Evolutionary conservation across 257 asterid species (phyloP).

Genomic region (Anisodus acutangulus): DNA sequence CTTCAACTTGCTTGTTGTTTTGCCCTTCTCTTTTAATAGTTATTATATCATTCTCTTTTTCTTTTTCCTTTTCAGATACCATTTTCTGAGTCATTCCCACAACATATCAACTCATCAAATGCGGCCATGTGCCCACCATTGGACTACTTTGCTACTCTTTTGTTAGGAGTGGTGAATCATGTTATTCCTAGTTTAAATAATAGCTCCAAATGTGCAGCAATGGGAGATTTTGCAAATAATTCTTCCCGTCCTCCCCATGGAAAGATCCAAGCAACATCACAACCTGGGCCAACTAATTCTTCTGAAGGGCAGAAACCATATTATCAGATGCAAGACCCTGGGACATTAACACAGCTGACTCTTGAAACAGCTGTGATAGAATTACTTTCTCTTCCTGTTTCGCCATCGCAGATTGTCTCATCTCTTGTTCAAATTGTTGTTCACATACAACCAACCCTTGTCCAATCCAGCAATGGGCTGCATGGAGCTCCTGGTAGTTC

Average conservation of each 20-base stretch:
- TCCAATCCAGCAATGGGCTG: slow-evolving; percentile 83
- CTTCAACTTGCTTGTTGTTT: slow-evolving; percentile 28
- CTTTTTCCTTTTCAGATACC: slow-evolving; percentile 89
- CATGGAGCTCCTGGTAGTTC: slow-evolving; percentile 53
- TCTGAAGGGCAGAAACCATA: slow-evolving; percentile 84
- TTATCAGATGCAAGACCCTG: slow-evolving; percentile 97
- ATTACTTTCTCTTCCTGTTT: slow-evolving; percentile 85
- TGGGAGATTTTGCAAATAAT: slow-evolving; percentile 57
- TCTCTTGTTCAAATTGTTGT: slow-evolving; percentile 94
- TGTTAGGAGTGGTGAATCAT: slow-evolving; percentile 83
- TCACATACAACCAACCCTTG: slow-evolving; percentile 92
- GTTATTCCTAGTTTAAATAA: slow-evolving; percentile 85
- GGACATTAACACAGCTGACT: slow-evolving; percentile 86
- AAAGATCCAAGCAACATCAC: slow-evolving; percentile 65
- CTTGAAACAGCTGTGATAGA: slow-evolving; percentile 98
- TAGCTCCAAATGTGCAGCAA: slow-evolving; percentile 61
- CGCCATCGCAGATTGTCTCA: slow-evolving; percentile 76
- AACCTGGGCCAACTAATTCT: slow-evolving; percentile 57
- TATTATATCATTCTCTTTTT: slow-evolving; percentile 30
- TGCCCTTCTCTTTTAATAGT: slow-evolving; percentile 30
- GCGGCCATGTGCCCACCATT: slow-evolving; percentile 80
- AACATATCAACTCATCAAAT: slow-evolving; percentile 78
- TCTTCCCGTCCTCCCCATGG: slow-evolving; percentile 54
- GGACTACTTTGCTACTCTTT: slow-evolving; percentile 89
- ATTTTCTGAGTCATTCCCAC: slow-evolving; percentile 94